phyloP scores from a whole-genome alignment of 75 land plant species.

The Azolla pinnata region DNA sequence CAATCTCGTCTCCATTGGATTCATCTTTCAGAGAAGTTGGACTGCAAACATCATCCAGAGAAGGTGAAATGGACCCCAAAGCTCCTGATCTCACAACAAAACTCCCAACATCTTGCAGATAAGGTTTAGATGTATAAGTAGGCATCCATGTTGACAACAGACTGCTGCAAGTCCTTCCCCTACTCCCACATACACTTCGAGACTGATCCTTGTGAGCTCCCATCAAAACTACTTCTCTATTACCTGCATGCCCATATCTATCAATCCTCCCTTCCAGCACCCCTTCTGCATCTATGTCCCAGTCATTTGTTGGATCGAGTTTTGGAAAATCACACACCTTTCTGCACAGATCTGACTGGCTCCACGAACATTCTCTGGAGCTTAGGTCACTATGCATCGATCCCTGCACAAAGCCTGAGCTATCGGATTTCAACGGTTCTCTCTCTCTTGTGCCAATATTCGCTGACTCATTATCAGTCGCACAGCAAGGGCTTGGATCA shows the following conservation, averaged over 20 bases:
- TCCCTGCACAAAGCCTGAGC: too few species aligned
- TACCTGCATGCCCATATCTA: constrained; percentile 20
- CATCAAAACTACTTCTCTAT: background rate
- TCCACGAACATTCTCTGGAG: too few species aligned
- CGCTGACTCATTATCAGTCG: too few species aligned
- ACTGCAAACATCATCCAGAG: constrained; percentile 15
- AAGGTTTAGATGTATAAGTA: constrained; percentile 3
- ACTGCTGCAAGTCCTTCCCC: constrained; percentile 3
- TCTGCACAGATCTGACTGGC: too few species aligned
- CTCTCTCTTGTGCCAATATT: too few species aligned
- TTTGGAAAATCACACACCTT: constrained; percentile 9
- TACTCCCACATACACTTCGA: constrained; percentile 8
- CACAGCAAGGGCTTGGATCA: too few species aligned
- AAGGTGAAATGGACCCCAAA: constrained; percentile 16
- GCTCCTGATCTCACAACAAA: constrained; percentile 1
- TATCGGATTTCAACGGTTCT: too few species aligned
- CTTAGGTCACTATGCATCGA: too few species aligned
- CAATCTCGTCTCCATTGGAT: constrained; percentile 16
- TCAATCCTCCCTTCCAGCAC: constrained; percentile 25
- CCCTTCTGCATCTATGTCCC: constrained; percentile 10
- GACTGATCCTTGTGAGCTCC: constrained; percentile 2
- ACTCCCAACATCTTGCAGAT: background rate
- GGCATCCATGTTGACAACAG: constrained; percentile 11
- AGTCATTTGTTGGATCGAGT: constrained; percentile 9
- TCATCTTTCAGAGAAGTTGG: constrained; percentile 11